Base-by-base conservation (phyloP, 495 filamentous ascomycete species). In the Penicillium cosmopolitanum region DNA sequence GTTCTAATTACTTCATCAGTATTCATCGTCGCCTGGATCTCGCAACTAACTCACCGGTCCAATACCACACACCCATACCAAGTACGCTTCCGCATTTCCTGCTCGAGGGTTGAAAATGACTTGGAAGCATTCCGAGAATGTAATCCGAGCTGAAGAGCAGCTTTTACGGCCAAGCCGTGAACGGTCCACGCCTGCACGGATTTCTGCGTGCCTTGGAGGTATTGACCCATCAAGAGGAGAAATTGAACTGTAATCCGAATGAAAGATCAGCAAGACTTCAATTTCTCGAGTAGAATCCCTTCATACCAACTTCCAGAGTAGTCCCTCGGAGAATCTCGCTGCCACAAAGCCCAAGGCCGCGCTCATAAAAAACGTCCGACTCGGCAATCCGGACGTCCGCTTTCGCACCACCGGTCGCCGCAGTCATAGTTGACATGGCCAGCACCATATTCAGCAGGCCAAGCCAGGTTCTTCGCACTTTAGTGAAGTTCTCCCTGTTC, bases 401-500 rank as follows among this genome's bases (percentile, higher is more conserved):
- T 2, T 33, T 54, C 0, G 52, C 46, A 16, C 44, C 51, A 13
- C 59, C 54, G n/a, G 69, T 64, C 1, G 52, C 81, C 11, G 81
- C 82, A 1, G 82, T 84, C 46, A 89, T 85, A 59, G 80, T 87
- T 15, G 87, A 86, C 77, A 90, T 86, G 21, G 88, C 88, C 48
- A 92, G 84, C 15, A 92, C 82, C 80, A 89, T 90, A 70, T 92
- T 92, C 21, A 90, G 75, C 18, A 91, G 67, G 1, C 84, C 86
- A 15, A 91, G 80, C 89, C 89, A 92, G 0, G 73, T 77, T 19
- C 72, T 65, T 8, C 77, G 64, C 1, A 76, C 71, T 18, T 67
- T 70, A 12, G 55, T 57, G 46, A 69, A 73, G n/a, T 69, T 67
- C 11, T 74, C 65, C 18, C 54, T 53, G 4, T 65, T 47, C 51